Percentiles rank a stretch among this genome's conserved stretches.
phyloP scores from a whole-genome alignment of 2,329 filamentous ascomycete genomes.

The Trichoderma arundinaceum region DNA sequence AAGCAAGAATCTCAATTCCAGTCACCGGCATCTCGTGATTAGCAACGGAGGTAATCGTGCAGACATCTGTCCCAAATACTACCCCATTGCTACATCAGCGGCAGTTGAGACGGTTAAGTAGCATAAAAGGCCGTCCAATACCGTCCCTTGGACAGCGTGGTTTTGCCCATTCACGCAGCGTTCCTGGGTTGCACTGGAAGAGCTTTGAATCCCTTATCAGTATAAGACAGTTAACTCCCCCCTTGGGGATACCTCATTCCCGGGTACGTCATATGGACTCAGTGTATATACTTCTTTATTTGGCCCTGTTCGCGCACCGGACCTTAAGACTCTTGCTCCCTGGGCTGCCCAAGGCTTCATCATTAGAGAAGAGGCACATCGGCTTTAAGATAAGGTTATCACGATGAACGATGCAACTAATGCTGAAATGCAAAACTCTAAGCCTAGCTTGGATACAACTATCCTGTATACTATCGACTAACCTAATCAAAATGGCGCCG shows the following conservation, averaged over 20 bases:
- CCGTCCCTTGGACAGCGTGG: not conserved
- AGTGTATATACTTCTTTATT: fast-evolving
- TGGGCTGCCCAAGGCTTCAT: not conserved
- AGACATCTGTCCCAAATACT: not conserved
- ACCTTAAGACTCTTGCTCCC: not conserved
- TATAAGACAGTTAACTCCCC: not conserved
- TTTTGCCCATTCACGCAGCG: not conserved
- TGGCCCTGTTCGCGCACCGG: too few species aligned
- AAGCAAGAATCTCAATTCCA: not conserved
- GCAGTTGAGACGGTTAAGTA: not conserved
- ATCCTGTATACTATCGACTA: too few species aligned
- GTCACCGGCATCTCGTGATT: not conserved
- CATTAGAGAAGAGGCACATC: not conserved
- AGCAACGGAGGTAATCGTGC: not conserved
- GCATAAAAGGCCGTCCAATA: not conserved
- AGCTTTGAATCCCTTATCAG: not conserved
- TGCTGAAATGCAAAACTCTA: too few species aligned
- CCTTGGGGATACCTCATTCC: not conserved
- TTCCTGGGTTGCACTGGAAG: not conserved
- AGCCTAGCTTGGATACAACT: too few species aligned
- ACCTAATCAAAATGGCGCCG: not conserved
- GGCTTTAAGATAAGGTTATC: too few species aligned
- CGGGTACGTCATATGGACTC: not conserved
- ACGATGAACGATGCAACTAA: too few species aligned
- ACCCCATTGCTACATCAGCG: not conserved